Evolutionary conservation across 169 alveolate species (phyloP).

Genomic region (Eimeria tenella): DNA sequence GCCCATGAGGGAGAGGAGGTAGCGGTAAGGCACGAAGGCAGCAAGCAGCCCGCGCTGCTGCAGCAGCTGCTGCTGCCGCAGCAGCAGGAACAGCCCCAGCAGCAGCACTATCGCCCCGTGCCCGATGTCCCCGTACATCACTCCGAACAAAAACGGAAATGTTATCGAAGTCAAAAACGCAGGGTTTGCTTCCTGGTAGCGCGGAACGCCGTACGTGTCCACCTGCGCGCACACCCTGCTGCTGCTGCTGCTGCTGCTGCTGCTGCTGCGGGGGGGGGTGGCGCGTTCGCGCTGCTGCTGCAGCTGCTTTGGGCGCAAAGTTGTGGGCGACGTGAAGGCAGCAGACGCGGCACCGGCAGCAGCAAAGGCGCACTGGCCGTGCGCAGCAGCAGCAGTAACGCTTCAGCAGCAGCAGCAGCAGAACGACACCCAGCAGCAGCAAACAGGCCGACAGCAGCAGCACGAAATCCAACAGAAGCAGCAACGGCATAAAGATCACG

Average conservation of each 20-base stretch:
- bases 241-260: too few species aligned
- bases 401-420: too few species aligned
- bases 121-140: constrained; percentile 99
- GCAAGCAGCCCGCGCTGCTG: neutral
- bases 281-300: neutral
- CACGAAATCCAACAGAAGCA: too few species aligned
- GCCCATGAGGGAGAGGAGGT: constrained; percentile 97
- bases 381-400: too few species aligned
- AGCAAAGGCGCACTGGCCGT: too few species aligned
- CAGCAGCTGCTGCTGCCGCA: neutral
- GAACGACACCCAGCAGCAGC: too few species aligned
- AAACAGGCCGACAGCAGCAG: too few species aligned
- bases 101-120: constrained; percentile 95
- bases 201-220: constrained; percentile 99
- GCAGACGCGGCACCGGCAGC: too few species aligned
- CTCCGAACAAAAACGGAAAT: constrained; percentile 99
- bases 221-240: constrained; percentile 82
- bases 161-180: constrained; percentile 98
- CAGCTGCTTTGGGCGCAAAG: too few species aligned
- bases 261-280: too few species aligned
- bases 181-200: constrained; percentile 98
- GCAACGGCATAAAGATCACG: too few species aligned
- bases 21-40: constrained; percentile 88
- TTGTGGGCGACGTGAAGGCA: too few species aligned
- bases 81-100: constrained; percentile 78